Base-by-base conservation (phyloP, 176 grass and related monocot genomes). In the Pontederia crassipes region DNA sequence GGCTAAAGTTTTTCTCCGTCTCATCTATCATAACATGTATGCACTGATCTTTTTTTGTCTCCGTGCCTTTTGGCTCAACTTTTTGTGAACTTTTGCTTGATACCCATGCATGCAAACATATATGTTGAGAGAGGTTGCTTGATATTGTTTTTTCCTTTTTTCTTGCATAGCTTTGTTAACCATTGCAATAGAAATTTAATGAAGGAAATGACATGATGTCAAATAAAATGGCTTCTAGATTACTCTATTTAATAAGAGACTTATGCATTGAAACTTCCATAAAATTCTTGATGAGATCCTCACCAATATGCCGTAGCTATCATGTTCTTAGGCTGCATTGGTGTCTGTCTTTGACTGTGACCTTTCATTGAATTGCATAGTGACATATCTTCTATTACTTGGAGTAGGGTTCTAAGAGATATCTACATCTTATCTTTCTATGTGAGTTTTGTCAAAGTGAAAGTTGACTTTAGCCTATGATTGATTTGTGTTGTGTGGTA, bases 11-110 rank as follows among this genome's bases (percentile, higher is more conserved):
- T 90, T 83, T 74, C 68, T 98, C 45, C 84, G 84, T 11, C 71
- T 98, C 29, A 68, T 87, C 72, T 61, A 77, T 65, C 72, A 88
- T 27, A 98, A 92, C 82, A 98, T 98, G 93, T 97, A 87, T 56
- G 71, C 52, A 46, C 32, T 67, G 57, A 26, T 53, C 68, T 29
- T 49, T 60, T 54, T 59, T 48, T 1, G 46, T 76, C 61, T 49
- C 53, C 18, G 4, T 4, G 16, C 18, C n/a, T 17, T 0, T 45
- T 9, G 32, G 32, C 32, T 40, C 45, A 4, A 13, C 18, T 12
- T 40, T 26, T 6, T 28, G 8, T 40, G 32, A 28, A 26, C 17
- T 28, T 59, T 54, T 54, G n/a, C 12, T 16, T 54, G 51, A 12
- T 54, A 14, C 5, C 16, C 5, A 6, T 54, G 20, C 20, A 24